A percentile compares a stretch with the other conserved stretches of the same genome.
Conservation (phyloP, 495 filamentous ascomycete genomes). For the Entonaema liquescens region DNA sequence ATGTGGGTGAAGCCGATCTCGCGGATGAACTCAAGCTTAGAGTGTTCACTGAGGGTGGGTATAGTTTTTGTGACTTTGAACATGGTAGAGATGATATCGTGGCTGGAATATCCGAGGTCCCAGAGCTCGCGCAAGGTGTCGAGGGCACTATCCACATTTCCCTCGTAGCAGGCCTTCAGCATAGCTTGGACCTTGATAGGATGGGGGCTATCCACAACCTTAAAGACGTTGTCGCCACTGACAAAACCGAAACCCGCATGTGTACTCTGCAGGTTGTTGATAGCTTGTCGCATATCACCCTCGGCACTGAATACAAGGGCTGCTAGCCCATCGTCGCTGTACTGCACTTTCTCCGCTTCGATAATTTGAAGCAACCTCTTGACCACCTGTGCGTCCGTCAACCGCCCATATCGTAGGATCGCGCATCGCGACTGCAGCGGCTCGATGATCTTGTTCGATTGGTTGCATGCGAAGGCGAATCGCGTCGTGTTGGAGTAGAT, state of each 20-base stretch:
- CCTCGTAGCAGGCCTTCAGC: conserved; percentile 95
- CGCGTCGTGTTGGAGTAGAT: conserved; percentile 97
- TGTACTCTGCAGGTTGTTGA: conserved; percentile 98
- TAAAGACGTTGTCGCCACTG: conserved; percentile 97
- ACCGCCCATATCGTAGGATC: conserved; percentile 90
- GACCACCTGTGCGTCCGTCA: conserved; percentile 93
- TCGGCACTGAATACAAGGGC: conserved; percentile 97
- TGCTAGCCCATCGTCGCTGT: conserved; percentile 92
- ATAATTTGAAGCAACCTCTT: conserved; percentile 90
- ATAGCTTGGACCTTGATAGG: conserved; percentile 98
- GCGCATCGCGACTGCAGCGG: conserved; percentile 95
- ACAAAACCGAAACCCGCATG: conserved; percentile 96
- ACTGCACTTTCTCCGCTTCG: conserved; percentile 84
- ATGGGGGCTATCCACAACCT: conserved; percentile 95
- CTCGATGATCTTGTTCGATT: conserved; percentile 99
- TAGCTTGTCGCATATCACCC: conserved; percentile 98
- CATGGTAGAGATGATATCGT: conserved; percentile 99
- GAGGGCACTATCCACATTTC: conserved; percentile 85
- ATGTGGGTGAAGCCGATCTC: conserved; percentile 99
- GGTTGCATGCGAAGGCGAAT: conserved; percentile 98
- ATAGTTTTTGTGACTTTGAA: conserved; percentile 98
- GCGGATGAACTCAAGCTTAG: conserved; percentile 94
- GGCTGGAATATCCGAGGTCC: conserved; percentile 91
- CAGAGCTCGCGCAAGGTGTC: conserved; percentile 91
- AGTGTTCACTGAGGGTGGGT: conserved; percentile 86